A percentile compares a stretch with the other conserved stretches of the same genome.
These are phyloP conservation scores for Datura wrightii DNA, from an alignment of 257 asterid genomes.

Conservation along the genomic window DNA sequence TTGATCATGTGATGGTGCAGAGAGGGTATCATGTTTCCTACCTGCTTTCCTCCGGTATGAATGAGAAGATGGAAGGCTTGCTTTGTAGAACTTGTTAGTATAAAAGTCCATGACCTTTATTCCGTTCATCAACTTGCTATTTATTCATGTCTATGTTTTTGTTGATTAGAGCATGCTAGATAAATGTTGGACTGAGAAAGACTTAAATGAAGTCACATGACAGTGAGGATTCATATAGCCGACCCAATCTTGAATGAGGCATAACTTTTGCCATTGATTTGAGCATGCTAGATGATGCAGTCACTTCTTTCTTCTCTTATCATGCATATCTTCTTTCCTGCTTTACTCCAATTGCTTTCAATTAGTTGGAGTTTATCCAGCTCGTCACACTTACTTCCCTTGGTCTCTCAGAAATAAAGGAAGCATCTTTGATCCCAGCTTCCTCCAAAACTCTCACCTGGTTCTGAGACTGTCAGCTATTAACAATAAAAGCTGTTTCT, in stretches of 20 bases:
- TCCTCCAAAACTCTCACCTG: background rate
- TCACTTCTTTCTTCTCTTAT: conserved; percentile 9
- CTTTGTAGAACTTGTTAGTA: background rate
- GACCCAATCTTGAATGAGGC: background rate
- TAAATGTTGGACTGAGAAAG: background rate
- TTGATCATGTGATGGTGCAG: background rate
- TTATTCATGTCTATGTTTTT: background rate
- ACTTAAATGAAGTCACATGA: conserved; percentile 13
- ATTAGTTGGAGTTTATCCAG: background rate
- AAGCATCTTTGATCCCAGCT: conserved; percentile 8
- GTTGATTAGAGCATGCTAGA: conserved; percentile 3
- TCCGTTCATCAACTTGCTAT: background rate
- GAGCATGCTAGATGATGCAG: background rate
- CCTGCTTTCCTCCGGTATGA: background rate
- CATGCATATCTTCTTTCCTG: background rate
- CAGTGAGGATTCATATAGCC: background rate
- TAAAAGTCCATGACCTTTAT: background rate
- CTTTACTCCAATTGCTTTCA: background rate
- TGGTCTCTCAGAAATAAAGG: background rate
- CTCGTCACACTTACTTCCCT: background rate
- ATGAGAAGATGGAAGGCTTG: background rate
- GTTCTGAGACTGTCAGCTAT: background rate
- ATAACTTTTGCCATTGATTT: background rate
- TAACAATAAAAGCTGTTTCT: background rate
- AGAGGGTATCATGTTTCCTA: background rate